Conservation (phyloP, 2,329 filamentous ascomycete species). For the Aspergillus sclerotialis region DNA sequence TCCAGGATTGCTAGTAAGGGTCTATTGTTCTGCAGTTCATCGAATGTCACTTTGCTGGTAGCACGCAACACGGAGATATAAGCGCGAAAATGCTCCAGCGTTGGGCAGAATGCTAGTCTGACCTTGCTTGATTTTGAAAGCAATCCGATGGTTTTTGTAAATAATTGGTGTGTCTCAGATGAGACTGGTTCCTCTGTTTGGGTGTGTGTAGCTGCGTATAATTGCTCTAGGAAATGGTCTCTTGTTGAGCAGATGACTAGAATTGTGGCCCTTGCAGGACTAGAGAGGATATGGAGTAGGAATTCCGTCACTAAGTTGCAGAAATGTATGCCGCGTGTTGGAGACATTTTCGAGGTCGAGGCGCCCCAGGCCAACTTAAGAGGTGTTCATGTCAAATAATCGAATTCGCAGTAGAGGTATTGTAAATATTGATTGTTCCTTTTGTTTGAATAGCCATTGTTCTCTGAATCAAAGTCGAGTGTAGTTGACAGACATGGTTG, state of each 20-base stretch:
- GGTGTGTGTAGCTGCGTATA: slow-evolving; percentile 44
- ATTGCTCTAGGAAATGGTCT: slow-evolving; percentile 55
- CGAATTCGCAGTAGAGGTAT: too few relatives aligned
- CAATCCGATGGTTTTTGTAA: slow-evolving; percentile 61
- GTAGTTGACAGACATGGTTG: too few relatives aligned
- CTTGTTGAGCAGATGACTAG: slow-evolving; percentile 65
- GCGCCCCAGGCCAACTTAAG: not conserved
- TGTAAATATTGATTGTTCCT: too few relatives aligned
- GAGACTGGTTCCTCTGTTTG: slow-evolving; percentile 10
- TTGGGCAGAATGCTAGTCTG: slow-evolving; percentile 64
- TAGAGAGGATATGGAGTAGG: slow-evolving; percentile 56
- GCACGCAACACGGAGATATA: slow-evolving; percentile 55
- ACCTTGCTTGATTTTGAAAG: slow-evolving; percentile 63
- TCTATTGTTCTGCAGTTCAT: slow-evolving; percentile 4
- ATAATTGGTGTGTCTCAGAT: slow-evolving; percentile 36
- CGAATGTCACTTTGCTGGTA: not conserved
- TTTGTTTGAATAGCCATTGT: too few relatives aligned
- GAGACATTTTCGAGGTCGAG: not conserved
- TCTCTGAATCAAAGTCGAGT: too few relatives aligned
- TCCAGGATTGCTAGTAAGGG: slow-evolving; percentile 35
- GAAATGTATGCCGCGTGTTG: slow-evolving; percentile 29
- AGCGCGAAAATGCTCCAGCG: slow-evolving; percentile 69
- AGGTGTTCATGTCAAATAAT: too few relatives aligned
- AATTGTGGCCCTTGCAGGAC: slow-evolving; percentile 53
- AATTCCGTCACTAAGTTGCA: slow-evolving; percentile 49